Base-by-base conservation (phyloP, 768 basidiomycete genomes). In the Suillus paluster region DNA sequence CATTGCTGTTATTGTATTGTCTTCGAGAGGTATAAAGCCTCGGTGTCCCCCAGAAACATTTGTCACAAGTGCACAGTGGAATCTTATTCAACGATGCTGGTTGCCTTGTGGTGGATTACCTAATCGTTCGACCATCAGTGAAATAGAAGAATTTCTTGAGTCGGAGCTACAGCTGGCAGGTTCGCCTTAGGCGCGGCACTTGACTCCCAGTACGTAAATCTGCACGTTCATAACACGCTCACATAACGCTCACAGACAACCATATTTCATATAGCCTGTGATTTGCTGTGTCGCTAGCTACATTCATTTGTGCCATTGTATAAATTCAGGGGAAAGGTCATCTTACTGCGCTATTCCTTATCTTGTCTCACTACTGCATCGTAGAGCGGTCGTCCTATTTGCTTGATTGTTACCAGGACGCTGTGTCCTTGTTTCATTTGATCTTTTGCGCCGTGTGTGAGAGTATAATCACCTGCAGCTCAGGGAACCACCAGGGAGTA, bases 1-100 rank as follows among this genome's bases (percentile, higher is more conserved):
- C 11, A 49, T 21, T 5, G 27, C 8, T 34, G 57, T 64, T 25
- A 17, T 50, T 21, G 19, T 45, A n/a, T 50, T 56, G 15, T 36
- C 61, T 25, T n/a, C 44, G 23, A 39, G 10, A 38, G 48, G 41
- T 6, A 30, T 34, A 7, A 62, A 33, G 4, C 63, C 60, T 1
- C 25, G 4, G 50, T 52, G 56, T 21, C 56, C 61, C 9, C 15
- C 1, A 7, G 36, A n/a, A 33, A 10, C 38, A 1, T 23, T 21
- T 33, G 33, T 63, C 41, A 58, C 60, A 1, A 52, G 58, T 10
- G n/a, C 14, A 33, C 55, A 50, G 10, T 64, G 56, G 61, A 12
- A 30, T n/a, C 58, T 58, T 23, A 58, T 64, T 27, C 39, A 62
- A 25, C 17, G 54, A 39, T 64, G 63, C 11, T 64, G 63, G 63